A percentile compares a stretch with the other conserved stretches of the same genome.
Conservation (phyloP, 495 filamentous ascomycete genomes). For the Corynascus novoguineensis region DNA sequence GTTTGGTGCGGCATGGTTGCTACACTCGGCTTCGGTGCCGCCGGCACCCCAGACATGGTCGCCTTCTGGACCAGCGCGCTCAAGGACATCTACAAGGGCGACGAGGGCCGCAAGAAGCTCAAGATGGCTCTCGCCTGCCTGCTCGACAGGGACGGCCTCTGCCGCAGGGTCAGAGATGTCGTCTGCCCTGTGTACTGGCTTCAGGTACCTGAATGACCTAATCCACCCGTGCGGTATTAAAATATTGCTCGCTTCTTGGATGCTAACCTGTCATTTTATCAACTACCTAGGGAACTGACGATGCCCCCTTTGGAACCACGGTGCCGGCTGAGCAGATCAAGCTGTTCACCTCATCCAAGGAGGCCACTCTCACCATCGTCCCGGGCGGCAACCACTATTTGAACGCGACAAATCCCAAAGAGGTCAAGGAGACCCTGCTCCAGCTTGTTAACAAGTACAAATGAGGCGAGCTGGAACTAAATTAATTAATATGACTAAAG, state of each 20-base stretch:
- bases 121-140: conserved; percentile 55
- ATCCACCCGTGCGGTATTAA: no score
- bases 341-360: conserved; percentile 48
- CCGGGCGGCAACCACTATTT: conserved; percentile 56
- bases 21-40: conserved; percentile 51
- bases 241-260: no score
- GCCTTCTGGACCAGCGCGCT: conserved; percentile 51
- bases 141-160: conserved; percentile 54
- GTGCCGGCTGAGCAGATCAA: conserved; percentile 54
- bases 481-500: not conserved
- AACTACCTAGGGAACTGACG: conserved; percentile 51
- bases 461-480: not conserved
- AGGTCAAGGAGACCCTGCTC: conserved; percentile 49
- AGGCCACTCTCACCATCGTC: conserved; percentile 45
- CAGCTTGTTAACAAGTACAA: conserved; percentile 37
- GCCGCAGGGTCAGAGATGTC: conserved; percentile 49
- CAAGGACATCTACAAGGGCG: conserved; percentile 51
- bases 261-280: not conserved
- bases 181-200: conserved; percentile 58
- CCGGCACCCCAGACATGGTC: conserved; percentile 34
- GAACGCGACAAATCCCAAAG: conserved; percentile 50
- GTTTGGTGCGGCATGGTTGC: conserved; percentile 51
- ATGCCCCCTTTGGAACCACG: conserved; percentile 44
- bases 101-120: conserved; percentile 51
- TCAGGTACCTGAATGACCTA: conserved; percentile 48